Evolutionary conservation across 148 eudicot genomes (phyloP), one percentile per base, ranked within the genome.

Genomic region (Rhododendron kiyosumense): DNA sequence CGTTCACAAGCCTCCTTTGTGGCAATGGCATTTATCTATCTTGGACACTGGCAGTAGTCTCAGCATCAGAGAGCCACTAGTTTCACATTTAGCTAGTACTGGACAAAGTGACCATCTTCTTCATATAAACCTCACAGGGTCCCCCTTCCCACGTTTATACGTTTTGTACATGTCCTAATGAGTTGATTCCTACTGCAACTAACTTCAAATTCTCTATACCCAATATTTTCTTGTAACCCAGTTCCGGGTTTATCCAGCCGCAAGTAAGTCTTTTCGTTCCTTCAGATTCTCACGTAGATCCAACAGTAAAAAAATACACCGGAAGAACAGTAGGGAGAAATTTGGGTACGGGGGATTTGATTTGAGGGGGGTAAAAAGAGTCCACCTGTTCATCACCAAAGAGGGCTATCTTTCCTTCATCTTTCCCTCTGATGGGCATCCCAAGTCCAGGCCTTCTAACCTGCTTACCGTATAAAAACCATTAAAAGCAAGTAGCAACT

Each of bases 1-100:
- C 76, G 41, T 81, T 65, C 87, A 86, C 84, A 73, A 81, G 73
- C 76, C 24, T 11, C 84, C 69, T 81, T 81, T 2, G 46, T 18
- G 81, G 69, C 28, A 63, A 28, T 18, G 80, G 71, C 30, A 63
- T 63, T 54, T 54, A 46, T 86, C 24, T 51, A 86, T 69, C 84
- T 81, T 71, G 65, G 34, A 15, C 36, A 20, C 24, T 51, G 28
- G 32, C 34, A 38, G 12, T 32, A 74, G 41, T n/a, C 46, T 74
- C 85, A 84, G 36, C 86, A 54, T 77, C 86, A 57, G 26, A 49
- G 38, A 81, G 71, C 78, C 63, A 63, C 51, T 38, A 36, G n/a
- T n/a, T 18, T 3, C 63, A 51, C n/a, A 79, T 11, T 46, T 26
- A 30, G 54, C 57, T 1, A 45, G 34, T 45, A 12, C 45, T 10